These are phyloP conservation scores for Boletus reticulatus DNA, from an alignment of 768 basidiomycete genomes.

Conservation along the genomic window DNA sequence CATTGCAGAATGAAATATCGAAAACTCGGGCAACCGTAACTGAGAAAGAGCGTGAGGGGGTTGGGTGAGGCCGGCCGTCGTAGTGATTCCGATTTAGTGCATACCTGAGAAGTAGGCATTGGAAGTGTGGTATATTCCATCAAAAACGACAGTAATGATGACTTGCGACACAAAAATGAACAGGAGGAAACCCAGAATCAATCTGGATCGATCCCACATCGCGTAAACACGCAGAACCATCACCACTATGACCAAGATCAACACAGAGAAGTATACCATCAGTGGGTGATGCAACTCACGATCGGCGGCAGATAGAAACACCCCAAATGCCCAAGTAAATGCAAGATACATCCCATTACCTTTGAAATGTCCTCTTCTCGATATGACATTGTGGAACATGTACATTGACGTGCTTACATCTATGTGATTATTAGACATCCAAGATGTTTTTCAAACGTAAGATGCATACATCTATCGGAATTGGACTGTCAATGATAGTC, in stretches of 20 bases:
- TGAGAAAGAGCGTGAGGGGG: neutral
- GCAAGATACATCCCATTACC: neutral
- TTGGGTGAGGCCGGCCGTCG: no score
- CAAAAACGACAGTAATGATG: neutral
- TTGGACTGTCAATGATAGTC: neutral
- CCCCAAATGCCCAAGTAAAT: neutral
- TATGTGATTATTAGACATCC: neutral
- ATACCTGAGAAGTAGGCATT: neutral
- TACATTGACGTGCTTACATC: neutral
- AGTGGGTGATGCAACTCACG: neutral
- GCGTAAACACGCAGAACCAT: slow-evolving; percentile 6
- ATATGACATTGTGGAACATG: neutral
- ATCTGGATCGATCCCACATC: neutral
- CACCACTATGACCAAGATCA: neutral
- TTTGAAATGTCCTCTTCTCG: neutral
- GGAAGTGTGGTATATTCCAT: neutral
- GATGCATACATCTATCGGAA: neutral
- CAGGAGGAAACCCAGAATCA: neutral
- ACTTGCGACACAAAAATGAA: neutral
- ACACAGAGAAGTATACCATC: neutral
- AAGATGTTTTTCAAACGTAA: neutral
- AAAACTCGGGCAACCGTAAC: neutral
- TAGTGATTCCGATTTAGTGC: neutral
- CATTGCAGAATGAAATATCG: neutral
- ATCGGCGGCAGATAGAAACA: neutral